phyloP scores from a whole-genome alignment of 345 rosid species.

The Hypericum androsaemum region DNA sequence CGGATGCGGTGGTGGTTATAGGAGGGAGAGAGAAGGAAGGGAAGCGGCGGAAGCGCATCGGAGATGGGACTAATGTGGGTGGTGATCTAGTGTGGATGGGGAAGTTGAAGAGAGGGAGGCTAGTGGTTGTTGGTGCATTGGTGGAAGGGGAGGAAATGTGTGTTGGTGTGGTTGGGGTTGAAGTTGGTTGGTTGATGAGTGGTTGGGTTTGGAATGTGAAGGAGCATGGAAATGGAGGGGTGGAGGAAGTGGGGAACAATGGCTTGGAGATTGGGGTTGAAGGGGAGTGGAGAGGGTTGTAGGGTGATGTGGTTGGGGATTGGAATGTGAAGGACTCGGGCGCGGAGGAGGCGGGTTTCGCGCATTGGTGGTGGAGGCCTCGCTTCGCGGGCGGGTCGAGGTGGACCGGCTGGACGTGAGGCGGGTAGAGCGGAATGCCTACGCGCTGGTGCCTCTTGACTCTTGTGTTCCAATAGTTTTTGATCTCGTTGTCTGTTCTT shows the following conservation, averaged over 20 bases:
- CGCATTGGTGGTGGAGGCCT: no score
- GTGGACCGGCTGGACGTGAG: constrained; percentile 19
- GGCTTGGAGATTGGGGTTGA: no score
- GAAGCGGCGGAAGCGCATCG: background rate
- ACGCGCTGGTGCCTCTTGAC: constrained; percentile 21
- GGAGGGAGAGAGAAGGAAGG: constrained; percentile 2
- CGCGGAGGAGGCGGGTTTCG: background rate
- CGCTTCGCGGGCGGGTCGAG: no score
- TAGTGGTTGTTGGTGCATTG: no score
- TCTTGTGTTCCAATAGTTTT: constrained; percentile 21
- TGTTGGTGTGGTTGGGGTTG: no score
- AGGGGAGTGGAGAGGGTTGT: background rate
- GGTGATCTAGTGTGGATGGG: constrained; percentile 25
- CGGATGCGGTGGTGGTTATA: background rate
- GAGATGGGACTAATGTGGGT: background rate
- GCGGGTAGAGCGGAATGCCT: constrained; percentile 18
- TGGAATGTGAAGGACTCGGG: background rate
- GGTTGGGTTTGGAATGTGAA: no score
- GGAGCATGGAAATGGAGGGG: no score
- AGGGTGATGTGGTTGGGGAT: background rate
- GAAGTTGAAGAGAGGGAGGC: constrained; percentile 11
- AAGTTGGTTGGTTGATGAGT: no score
- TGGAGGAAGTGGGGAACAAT: no score
- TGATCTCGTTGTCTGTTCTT: constrained; percentile 21
- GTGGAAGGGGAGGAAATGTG: no score